Conservation (phyloP, 2,329 filamentous ascomycete species). For the Fusarium temperatum region DNA sequence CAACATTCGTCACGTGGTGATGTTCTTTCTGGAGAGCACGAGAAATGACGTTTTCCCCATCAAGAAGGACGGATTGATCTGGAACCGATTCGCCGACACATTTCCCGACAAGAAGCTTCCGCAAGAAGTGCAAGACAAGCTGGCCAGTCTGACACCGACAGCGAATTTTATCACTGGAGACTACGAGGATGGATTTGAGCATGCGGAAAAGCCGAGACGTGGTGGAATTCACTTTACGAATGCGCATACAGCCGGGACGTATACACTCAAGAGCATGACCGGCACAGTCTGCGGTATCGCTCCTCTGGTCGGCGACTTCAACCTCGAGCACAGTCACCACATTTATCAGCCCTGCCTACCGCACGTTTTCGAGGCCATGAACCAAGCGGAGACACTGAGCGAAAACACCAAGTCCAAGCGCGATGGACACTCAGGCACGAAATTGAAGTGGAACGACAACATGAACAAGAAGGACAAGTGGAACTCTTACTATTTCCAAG, state of each 20-base stretch:
- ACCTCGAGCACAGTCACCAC: conserved; percentile 52
- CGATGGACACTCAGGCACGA: not conserved
- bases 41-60: conserved; percentile 57
- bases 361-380: conserved; percentile 50
- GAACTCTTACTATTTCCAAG: conserved; percentile 47
- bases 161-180: conserved; percentile 49
- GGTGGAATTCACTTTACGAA: conserved; percentile 54
- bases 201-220: conserved; percentile 30
- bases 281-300: conserved; percentile 54
- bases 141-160: conserved; percentile 44
- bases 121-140: conserved; percentile 39
- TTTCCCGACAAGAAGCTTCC: conserved; percentile 47
- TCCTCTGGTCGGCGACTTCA: conserved; percentile 54
- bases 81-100: conserved; percentile 47
- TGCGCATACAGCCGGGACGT: conserved; percentile 53
- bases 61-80: conserved; percentile 52
- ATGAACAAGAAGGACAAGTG: conserved; percentile 38
- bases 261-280: conserved; percentile 55
- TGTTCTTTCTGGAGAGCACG: conserved; percentile 57
- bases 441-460: not conserved
- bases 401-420: not conserved
- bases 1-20: conserved; percentile 54
- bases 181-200: conserved; percentile 48
- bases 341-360: conserved; percentile 57
- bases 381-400: conserved; percentile 25